phyloP scores from a whole-genome alignment of 2,329 filamentous ascomycete species.

The Cucurbitaria berberidis region DNA sequence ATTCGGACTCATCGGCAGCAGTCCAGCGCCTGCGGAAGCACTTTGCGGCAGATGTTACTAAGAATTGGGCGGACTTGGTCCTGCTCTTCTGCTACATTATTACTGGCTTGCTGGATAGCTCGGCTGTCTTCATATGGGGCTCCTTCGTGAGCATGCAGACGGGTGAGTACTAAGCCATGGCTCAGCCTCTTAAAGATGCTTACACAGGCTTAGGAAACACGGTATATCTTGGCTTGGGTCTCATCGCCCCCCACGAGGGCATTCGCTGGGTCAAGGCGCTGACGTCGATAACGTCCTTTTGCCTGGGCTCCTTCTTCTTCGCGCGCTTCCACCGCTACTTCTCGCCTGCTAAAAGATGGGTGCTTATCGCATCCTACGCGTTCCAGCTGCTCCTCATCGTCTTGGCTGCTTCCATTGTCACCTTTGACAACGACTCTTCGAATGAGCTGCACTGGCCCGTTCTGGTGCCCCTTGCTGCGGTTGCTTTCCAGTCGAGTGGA shows the following conservation, averaged over 20 bases:
- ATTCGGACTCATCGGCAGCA: slow-evolving; percentile 20
- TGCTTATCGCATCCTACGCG: slow-evolving; percentile 59
- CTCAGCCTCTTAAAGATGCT: slow-evolving; percentile 9
- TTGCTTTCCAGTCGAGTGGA: slow-evolving; percentile 79
- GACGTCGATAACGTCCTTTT: slow-evolving; percentile 74
- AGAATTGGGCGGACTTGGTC: slow-evolving; percentile 70
- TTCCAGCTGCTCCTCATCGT: slow-evolving; percentile 53
- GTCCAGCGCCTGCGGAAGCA: slow-evolving; percentile 35
- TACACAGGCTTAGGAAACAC: slow-evolving; percentile 65
- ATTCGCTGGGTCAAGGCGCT: slow-evolving; percentile 74
- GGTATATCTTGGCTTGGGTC: slow-evolving; percentile 76
- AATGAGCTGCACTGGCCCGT: slow-evolving; percentile 57
- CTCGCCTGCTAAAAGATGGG: slow-evolving; percentile 67
- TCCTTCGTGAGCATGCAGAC: slow-evolving; percentile 87
- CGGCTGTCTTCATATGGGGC: slow-evolving; percentile 77
- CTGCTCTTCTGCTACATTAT: slow-evolving; percentile 76
- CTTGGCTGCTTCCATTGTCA: slow-evolving; percentile 52
- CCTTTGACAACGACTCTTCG: slow-evolving; percentile 39
- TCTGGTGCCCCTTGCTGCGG: slow-evolving; percentile 69
- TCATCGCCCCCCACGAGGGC: slow-evolving; percentile 61
- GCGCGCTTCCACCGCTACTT: slow-evolving; percentile 70
- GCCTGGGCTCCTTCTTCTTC: slow-evolving; percentile 74
- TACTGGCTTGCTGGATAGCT: slow-evolving; percentile 78
- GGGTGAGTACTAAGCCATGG: slow-evolving; percentile 53
- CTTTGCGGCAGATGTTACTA: slow-evolving; percentile 60